Percentiles rank a stretch among this genome's conserved stretches.
Conservation (phyloP, 2,329 filamentous ascomycete genomes). For the Neopestalotiopsis rosae region DNA sequence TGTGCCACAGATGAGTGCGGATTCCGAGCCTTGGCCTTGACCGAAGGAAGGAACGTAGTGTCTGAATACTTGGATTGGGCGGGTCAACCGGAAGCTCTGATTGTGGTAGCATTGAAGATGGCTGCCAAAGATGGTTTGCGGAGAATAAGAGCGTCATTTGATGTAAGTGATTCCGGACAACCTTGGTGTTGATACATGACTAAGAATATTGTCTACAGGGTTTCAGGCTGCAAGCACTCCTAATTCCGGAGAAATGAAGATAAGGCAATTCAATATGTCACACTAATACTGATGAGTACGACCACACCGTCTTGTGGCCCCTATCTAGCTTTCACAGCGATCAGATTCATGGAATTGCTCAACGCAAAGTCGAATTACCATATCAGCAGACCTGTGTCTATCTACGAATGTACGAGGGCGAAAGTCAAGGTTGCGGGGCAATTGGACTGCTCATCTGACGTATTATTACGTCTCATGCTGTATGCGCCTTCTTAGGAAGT, state of each 20-base stretch:
- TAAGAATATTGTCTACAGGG: slow-evolving; percentile 10
- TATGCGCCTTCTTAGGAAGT: slow-evolving; percentile 40
- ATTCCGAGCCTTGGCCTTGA: slow-evolving; percentile 27
- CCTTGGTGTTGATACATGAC: neutral
- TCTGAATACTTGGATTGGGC: slow-evolving; percentile 29
- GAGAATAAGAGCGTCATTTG: slow-evolving; percentile 28
- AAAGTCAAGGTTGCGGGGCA: neutral
- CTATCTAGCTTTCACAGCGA: neutral
- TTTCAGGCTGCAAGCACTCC: slow-evolving; percentile 20
- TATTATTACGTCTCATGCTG: neutral
- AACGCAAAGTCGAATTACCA: neutral
- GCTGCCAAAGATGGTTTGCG: slow-evolving; percentile 14
- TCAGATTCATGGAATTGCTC: neutral
- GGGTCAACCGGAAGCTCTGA: slow-evolving; percentile 21
- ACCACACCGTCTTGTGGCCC: neutral
- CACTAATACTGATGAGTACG: neutral
- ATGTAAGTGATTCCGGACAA: slow-evolving; percentile 24
- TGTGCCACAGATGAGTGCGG: slow-evolving; percentile 27
- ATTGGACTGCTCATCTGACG: neutral
- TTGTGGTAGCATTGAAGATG: slow-evolving; percentile 20
- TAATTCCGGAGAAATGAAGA: slow-evolving; percentile 10
- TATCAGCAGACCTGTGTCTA: neutral
- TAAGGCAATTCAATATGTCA: neutral
- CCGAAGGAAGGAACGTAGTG: slow-evolving; percentile 22
- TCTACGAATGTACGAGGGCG: neutral